Evolutionary conservation across 1,139 yeast genomes (phyloP), one percentile per base, ranked within the genome.

Genomic region (Zygoascus meyerae): DNA sequence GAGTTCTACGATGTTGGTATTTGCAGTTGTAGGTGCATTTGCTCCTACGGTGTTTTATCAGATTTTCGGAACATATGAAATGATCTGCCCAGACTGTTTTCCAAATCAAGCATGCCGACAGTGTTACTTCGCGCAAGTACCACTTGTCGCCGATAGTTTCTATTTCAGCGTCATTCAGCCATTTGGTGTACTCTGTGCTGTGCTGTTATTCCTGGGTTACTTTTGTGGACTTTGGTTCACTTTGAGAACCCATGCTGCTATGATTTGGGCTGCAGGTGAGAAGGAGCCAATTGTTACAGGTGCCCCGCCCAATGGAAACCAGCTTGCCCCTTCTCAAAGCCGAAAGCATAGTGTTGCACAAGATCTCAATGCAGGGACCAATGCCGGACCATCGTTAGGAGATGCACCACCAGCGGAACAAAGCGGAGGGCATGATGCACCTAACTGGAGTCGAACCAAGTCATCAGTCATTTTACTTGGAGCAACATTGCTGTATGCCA

Each of bases 171-270:
- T 86, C 26, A 74, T 92, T 48, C 79, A 79, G 57, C 98, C 98
- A 2, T 86, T 86, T 64, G 79, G 95, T 2, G 66, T 84, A 29
- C 72, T 85, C 37, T 92, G 95, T 61, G 95, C 95, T 0, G 57
- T 83, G 30, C 79, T 89, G 7, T 73, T 92, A 45, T 87, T 90
- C 61, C 69, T 86, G 12, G 92, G 96, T 0, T 92, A 92, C 61
- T 76, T 80, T n/a, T 83, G 90, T 65, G 97, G 98, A 1, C 70
- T 92, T 45, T 83, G 87, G 77, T 92, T 92, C 64, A 92, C 99
- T 0, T 74, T 92, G 59, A 77, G 95, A 57, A 92, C 98, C 0
- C 99, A 92, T 65, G 98, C 98, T 0, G 92, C 95, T 1, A 73
- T 89, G 66, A 94, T 92, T 54, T 94, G 98, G 99, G 87, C 90